phyloP scores from a whole-genome alignment of 257 asterid species.

The Solanum chaucha region DNA sequence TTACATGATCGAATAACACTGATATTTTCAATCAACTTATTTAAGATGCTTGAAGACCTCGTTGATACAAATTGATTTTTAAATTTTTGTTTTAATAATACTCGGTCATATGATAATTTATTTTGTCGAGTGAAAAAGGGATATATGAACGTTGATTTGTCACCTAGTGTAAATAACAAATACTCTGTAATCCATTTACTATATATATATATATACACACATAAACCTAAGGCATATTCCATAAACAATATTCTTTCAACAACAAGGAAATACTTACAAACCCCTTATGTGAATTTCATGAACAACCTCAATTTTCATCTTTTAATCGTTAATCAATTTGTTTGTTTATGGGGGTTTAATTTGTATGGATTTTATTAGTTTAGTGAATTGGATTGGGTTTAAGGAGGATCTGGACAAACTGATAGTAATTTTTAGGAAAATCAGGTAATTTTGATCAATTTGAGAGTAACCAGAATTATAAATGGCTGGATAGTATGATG shows the following conservation, averaged over 20 bases:
- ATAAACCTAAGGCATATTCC: too few relatives aligned
- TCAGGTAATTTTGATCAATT: not conserved
- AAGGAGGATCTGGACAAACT: not conserved
- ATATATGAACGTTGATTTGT: not conserved
- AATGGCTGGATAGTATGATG: not conserved
- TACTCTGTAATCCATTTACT: too few relatives aligned
- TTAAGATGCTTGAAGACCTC: not conserved
- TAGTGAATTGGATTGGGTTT: not conserved
- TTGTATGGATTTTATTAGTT: not conserved
- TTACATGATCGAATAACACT: not conserved
- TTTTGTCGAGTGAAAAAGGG: not conserved
- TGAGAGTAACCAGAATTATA: not conserved
- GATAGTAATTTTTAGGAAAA: not conserved
- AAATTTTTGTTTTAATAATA: too few relatives aligned
- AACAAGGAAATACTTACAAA: not conserved
- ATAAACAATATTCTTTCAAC: not conserved
- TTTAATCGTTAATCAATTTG: not conserved
- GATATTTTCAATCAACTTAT: not conserved
- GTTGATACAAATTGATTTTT: not conserved
- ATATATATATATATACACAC: too few relatives aligned
- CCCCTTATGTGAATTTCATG: not conserved
- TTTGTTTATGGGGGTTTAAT: not conserved
- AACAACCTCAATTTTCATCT: not conserved
- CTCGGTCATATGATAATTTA: too few relatives aligned
- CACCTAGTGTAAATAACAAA: not conserved